Evolutionary conservation across 2,329 filamentous ascomycete genomes (phyloP).

Genomic region (Geosmithia flava): DNA sequence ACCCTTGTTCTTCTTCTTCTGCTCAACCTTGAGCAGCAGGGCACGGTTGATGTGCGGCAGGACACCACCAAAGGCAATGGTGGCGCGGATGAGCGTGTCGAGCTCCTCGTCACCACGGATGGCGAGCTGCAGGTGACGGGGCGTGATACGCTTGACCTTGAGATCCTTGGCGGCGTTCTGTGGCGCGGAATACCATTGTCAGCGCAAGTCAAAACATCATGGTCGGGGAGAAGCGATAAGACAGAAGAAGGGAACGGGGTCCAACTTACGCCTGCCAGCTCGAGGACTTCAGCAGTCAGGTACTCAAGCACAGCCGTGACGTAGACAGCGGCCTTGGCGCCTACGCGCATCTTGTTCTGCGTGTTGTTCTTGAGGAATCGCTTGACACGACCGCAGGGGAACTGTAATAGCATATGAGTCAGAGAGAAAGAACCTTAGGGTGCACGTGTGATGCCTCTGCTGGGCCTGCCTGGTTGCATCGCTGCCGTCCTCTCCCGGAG

Average conservation of each 20-base stretch:
- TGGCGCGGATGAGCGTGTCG: constrained; percentile 92
- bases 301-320: constrained; percentile 98
- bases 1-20: constrained; percentile 77
- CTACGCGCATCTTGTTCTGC: constrained; percentile 99
- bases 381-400: constrained; percentile 99
- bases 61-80: constrained; percentile 96
- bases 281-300: constrained; percentile 92
- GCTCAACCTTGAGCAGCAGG: constrained; percentile 86
- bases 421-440: background rate
- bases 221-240: background rate
- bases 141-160: constrained; percentile 99
- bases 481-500: background rate
- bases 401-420: constrained; percentile 39
- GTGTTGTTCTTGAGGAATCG: constrained; percentile 99
- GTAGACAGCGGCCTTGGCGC: constrained; percentile 96
- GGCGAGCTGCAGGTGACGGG: constrained; percentile 91
- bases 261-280: constrained; percentile 72
- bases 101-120: constrained; percentile 98
- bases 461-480: background rate
- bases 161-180: constrained; percentile 97
- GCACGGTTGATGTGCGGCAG: constrained; percentile 98
- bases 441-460: background rate
- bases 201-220: background rate
- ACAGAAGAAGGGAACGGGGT: background rate
- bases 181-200: background rate